Evolutionary conservation across 805 yeast genomes (phyloP).

Genomic region (Saturnispora kantuleensis): DNA sequence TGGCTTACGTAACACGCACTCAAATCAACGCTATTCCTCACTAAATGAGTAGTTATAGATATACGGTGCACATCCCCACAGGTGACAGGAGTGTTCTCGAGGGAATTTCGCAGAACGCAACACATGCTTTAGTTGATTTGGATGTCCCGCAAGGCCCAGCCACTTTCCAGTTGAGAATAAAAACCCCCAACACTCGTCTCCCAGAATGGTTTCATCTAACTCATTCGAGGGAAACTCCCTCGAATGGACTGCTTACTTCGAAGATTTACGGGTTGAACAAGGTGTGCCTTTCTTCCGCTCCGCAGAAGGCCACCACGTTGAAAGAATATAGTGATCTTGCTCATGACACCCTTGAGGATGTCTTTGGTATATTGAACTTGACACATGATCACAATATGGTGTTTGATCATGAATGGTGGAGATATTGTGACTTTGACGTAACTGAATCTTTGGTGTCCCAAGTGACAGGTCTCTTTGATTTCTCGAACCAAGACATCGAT

Average conservation of each 20-base stretch:
- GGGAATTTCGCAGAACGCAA: too few species aligned
- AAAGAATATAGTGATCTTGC: conserved; percentile 17
- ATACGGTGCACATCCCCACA: too few species aligned
- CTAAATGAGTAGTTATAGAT: too few species aligned
- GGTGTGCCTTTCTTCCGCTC: conserved; percentile 15
- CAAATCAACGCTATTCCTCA: too few species aligned
- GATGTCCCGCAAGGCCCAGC: neutral
- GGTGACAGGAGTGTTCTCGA: too few species aligned
- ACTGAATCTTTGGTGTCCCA: neutral
- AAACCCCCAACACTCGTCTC: neutral
- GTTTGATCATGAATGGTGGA: conserved; percentile 24
- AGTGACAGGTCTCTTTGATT: neutral
- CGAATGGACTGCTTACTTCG: too few species aligned
- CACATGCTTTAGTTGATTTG: neutral
- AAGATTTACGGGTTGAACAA: neutral
- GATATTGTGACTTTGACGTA: conserved; percentile 8
- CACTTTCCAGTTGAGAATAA: neutral
- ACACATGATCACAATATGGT: conserved; percentile 8
- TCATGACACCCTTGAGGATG: conserved; percentile 3
- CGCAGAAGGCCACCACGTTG: conserved; percentile 20
- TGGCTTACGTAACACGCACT: too few species aligned
- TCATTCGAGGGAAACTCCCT: neutral
- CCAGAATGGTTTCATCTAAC: conserved; percentile 3
- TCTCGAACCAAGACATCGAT: neutral
- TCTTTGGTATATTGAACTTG: too few species aligned